These are phyloP conservation scores for Anthoceros angustus DNA, from an alignment of 225 moss, liverwort and hornwort species.

Conservation along the genomic window DNA sequence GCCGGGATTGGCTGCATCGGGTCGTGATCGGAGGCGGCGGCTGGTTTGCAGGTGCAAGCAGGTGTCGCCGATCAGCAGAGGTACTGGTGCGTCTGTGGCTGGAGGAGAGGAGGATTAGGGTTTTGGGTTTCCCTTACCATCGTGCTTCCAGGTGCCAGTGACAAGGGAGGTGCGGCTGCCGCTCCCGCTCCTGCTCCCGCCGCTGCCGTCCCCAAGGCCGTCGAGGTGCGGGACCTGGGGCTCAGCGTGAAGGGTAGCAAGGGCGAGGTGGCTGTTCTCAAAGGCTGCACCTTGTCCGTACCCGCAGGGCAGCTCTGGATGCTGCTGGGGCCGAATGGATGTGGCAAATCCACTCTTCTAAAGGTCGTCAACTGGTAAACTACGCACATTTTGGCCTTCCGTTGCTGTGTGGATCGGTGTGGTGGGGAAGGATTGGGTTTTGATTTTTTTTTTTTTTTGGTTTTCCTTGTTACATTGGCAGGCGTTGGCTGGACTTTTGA, in stretches of 20 bases:
- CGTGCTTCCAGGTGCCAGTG: background rate
- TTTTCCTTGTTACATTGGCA: slow-evolving; percentile 28
- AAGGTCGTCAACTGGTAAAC: slow-evolving; percentile 22
- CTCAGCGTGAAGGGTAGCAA: slow-evolving; percentile 43
- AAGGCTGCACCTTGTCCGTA: slow-evolving; percentile 55
- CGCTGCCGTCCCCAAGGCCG: slow-evolving; percentile 31
- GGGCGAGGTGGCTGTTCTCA: slow-evolving; percentile 61
- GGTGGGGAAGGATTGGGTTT: background rate
- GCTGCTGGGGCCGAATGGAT: slow-evolving; percentile 89
- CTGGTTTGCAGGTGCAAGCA: too few relatives aligned
- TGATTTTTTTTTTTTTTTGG: background rate
- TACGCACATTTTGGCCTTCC: too few relatives aligned
- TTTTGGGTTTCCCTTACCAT: background rate
- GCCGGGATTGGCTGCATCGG: too few relatives aligned
- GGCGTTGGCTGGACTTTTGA: slow-evolving; percentile 71
- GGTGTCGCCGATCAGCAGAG: too few relatives aligned
- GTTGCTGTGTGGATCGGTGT: background rate
- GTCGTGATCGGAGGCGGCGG: too few relatives aligned
- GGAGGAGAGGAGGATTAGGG: background rate
- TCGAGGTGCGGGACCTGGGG: slow-evolving; percentile 55
- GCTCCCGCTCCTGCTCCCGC: background rate
- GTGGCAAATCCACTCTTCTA: slow-evolving; percentile 89
- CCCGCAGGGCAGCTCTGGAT: slow-evolving; percentile 92
- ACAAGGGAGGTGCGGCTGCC: background rate
- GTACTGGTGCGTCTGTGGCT: background rate